These are phyloP conservation scores for Scytalidium lignicola DNA, from an alignment of 2,329 filamentous ascomycete species.

Conservation along the genomic window DNA sequence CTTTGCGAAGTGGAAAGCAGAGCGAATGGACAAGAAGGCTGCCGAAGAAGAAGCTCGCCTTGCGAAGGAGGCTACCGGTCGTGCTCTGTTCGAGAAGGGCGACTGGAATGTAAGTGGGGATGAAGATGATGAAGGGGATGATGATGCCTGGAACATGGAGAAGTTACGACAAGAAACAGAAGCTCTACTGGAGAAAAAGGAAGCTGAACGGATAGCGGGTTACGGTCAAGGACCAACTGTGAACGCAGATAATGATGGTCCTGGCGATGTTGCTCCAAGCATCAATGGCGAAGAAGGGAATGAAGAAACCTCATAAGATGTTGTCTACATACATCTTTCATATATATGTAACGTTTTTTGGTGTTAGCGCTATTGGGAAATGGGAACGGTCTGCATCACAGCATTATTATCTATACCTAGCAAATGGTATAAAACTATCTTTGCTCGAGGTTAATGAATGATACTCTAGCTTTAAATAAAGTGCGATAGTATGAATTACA, in stretches of 20 bases:
- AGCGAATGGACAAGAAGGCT: constrained; percentile 89
- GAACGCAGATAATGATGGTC: constrained; percentile 8
- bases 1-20: constrained; percentile 97
- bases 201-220: constrained; percentile 60
- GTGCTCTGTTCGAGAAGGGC: constrained; percentile 93
- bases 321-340: neutral
- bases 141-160: constrained; percentile 69
- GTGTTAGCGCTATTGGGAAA: neutral
- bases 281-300: constrained; percentile 7
- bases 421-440: neutral
- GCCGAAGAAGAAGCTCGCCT: constrained; percentile 86
- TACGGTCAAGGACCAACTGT: constrained; percentile 11
- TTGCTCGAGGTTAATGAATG: neutral
- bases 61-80: constrained; percentile 92
- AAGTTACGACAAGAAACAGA: constrained; percentile 83
- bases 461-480: no score
- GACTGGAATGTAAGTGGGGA: constrained; percentile 74
- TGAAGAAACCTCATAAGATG: constrained; percentile 1
- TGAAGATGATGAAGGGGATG: constrained; percentile 42
- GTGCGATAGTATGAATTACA: no score
- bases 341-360: neutral
- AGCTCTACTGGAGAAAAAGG: constrained; percentile 64
- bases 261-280: constrained; percentile 12
- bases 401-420: neutral
- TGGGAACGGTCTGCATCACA: neutral